phyloP scores from a whole-genome alignment of 2,329 filamentous ascomycete species.

The Hymenoscyphus fructigenus region DNA sequence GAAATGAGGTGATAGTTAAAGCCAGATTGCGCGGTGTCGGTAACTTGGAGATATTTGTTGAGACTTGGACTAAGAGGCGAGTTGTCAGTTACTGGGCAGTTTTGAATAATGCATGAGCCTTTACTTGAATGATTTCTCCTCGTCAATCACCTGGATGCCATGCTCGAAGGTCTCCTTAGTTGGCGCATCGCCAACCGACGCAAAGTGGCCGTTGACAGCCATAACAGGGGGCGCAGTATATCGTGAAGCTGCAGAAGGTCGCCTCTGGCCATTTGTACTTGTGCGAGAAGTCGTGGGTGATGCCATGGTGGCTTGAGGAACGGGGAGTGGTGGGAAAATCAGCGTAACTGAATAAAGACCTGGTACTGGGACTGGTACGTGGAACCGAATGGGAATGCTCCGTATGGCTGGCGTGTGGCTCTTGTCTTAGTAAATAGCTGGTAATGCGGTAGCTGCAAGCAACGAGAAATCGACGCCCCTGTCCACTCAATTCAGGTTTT shows the following conservation, averaged over 20 bases:
- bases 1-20: conserved; percentile 99
- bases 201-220: conserved; percentile 78
- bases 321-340: conserved; percentile 7
- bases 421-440: background rate
- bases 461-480: background rate
- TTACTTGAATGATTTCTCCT: conserved; percentile 96
- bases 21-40: conserved; percentile 79
- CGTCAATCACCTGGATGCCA: conserved; percentile 95
- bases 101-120: conserved; percentile 32
- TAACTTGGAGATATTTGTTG: conserved; percentile 76
- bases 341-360: background rate
- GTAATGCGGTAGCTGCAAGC: background rate
- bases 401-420: background rate
- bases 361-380: background rate
- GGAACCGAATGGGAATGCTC: background rate
- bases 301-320: conserved; percentile 25
- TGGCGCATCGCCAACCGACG: conserved; percentile 66
- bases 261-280: conserved; percentile 16
- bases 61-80: conserved; percentile 62
- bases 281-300: conserved; percentile 27
- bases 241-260: conserved; percentile 34
- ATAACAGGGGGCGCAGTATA: conserved; percentile 36
- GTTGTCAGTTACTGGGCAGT: conserved; percentile 21
- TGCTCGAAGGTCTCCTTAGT: conserved; percentile 73
- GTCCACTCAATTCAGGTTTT: background rate